These are phyloP conservation scores for Yarrowia alimentaria DNA, from an alignment of 805 yeast genomes.

Conservation along the genomic window DNA sequence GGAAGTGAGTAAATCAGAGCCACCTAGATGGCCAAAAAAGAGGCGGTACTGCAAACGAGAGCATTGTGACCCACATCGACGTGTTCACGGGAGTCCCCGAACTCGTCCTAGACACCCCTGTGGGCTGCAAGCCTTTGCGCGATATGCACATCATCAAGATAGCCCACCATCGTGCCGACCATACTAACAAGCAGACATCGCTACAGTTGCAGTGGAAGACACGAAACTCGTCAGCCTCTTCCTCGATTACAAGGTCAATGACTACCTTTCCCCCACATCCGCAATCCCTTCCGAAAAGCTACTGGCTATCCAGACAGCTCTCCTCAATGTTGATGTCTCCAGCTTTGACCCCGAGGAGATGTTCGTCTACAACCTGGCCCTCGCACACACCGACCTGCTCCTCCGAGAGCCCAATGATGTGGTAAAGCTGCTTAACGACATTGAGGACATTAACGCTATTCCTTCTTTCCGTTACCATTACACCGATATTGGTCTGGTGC, in stretches of 20 bases:
- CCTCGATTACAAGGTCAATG: slow-evolving; percentile 14
- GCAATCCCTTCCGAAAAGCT: slow-evolving; percentile 6
- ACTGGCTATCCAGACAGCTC: slow-evolving; percentile 3
- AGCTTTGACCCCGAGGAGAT: slow-evolving; percentile 27
- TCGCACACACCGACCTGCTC: slow-evolving; percentile 32
- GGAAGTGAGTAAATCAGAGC: neutral
- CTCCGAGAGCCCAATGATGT: slow-evolving; percentile 30
- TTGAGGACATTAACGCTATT: slow-evolving; percentile 15
- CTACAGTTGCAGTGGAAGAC: slow-evolving; percentile 20
- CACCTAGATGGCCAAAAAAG: neutral
- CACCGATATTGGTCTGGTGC: slow-evolving; percentile 30
- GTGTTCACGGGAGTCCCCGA: no score
- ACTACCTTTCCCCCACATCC: slow-evolving; percentile 19
- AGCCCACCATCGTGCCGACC: no score
- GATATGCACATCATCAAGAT: no score
- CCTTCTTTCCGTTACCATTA: slow-evolving; percentile 29
- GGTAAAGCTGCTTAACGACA: slow-evolving; percentile 27
- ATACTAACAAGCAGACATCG: slow-evolving; percentile 14
- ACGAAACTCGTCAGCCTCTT: slow-evolving; percentile 18
- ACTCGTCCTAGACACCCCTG: no score
- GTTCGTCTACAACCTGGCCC: slow-evolving; percentile 29
- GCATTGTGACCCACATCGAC: no score
- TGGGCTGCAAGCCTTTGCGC: no score
- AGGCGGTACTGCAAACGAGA: no score
- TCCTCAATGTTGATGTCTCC: slow-evolving; percentile 1